phyloP scores from a whole-genome alignment of 139 green algal species.

The Spirogloea muscicola region DNA sequence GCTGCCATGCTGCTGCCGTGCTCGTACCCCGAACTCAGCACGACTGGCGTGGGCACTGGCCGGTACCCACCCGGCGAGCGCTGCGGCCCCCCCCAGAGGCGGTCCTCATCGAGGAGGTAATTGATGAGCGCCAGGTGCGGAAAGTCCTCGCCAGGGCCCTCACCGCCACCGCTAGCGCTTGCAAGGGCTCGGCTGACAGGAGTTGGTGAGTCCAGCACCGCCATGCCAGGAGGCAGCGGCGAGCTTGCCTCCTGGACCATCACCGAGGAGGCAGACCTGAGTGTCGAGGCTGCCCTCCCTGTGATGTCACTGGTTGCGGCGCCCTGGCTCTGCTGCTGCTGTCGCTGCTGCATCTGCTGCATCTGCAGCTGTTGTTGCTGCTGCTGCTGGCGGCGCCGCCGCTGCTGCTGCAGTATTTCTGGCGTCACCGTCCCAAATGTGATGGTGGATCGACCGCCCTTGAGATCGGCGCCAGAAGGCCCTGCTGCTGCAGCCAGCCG shows the following conservation, averaged over 20 bases:
- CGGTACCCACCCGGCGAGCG: no score
- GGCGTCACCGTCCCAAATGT: conserved; percentile 9
- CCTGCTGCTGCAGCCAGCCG: no score
- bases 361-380: conserved; percentile 4
- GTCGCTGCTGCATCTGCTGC: neutral
- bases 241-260: neutral
- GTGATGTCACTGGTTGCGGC: neutral
- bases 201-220: neutral
- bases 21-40: no score
- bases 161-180: neutral
- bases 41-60: no score
- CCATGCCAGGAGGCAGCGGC: neutral
- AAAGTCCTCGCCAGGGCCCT: conserved; percentile 30
- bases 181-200: neutral
- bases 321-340: conserved; percentile 4
- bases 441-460: neutral
- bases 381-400: neutral
- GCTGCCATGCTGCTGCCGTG: no score
- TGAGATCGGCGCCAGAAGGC: no score
- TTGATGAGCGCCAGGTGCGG: conserved; percentile 43
- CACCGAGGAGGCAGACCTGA: neutral
- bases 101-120: conserved; percentile 38
- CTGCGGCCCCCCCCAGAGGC: no score
- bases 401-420: conserved; percentile 11
- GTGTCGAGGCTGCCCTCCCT: neutral